A percentile compares a stretch with the other conserved stretches of the same genome.
phyloP scores from a whole-genome alignment of 2,329 filamentous ascomycete species.

The Bipolaris zeicola region DNA sequence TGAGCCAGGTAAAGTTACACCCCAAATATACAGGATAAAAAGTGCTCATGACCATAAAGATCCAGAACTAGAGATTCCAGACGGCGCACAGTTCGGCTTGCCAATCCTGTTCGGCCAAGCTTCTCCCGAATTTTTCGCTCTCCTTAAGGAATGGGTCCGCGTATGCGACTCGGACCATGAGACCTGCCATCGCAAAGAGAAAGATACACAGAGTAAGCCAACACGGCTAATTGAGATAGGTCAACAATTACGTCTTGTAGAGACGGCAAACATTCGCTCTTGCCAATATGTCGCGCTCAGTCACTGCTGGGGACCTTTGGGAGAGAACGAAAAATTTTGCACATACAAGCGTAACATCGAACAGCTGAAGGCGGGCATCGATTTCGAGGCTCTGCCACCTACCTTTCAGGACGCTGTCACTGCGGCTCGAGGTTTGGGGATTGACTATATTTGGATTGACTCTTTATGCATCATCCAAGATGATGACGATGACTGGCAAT shows the following conservation, averaged over 20 bases:
- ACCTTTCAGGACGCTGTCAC: background rate
- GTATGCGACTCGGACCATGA: background rate
- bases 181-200: background rate
- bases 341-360: slow-evolving; percentile 19
- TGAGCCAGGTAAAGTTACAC: background rate
- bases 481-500: background rate
- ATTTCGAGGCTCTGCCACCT: slow-evolving; percentile 15
- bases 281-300: slow-evolving; percentile 6
- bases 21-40: background rate
- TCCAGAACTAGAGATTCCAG: background rate
- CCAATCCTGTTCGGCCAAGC: background rate
- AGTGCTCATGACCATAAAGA: background rate
- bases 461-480: background rate
- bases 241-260: background rate
- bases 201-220: background rate
- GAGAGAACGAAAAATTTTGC: slow-evolving; percentile 16
- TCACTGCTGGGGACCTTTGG: slow-evolving; percentile 23
- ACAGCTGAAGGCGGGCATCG: slow-evolving; percentile 9
- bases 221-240: background rate
- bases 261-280: background rate
- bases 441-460: background rate
- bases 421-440: background rate
- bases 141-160: background rate
- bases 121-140: background rate
- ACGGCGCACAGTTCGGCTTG: background rate